Conservation (phyloP, 2,329 filamentous ascomycete genomes). For the Penicillium concentricum region DNA sequence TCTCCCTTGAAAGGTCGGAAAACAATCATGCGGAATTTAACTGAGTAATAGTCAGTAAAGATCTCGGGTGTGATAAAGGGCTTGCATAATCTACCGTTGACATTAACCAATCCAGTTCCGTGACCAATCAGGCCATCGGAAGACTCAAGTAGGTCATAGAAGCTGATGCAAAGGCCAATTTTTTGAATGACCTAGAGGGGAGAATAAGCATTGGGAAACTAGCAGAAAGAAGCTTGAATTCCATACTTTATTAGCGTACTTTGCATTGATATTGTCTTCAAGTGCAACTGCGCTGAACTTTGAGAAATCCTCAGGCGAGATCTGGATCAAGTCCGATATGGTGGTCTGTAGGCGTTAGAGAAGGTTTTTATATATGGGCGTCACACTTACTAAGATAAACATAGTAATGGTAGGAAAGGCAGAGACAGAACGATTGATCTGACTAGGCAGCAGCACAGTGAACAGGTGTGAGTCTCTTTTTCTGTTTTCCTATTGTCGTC, state of each 20-base stretch:
- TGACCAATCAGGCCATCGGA: slow-evolving; percentile 94
- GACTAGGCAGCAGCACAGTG: not conserved
- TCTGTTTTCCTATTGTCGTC: not conserved
- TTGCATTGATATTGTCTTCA: slow-evolving; percentile 94
- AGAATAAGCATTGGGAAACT: not conserved
- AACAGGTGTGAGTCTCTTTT: not conserved
- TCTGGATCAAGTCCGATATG: slow-evolving; percentile 90
- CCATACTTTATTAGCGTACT: slow-evolving; percentile 85
- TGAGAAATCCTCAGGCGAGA: slow-evolving; percentile 82
- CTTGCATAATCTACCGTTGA: slow-evolving; percentile 65
- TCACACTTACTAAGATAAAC: slow-evolving; percentile 51
- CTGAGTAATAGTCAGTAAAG: slow-evolving; percentile 46
- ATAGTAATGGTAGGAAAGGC: slow-evolving; percentile 30
- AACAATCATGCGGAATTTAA: slow-evolving; percentile 89
- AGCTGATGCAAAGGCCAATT: slow-evolving; percentile 86
- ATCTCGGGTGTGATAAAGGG: not conserved
- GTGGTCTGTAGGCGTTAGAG: slow-evolving; percentile 64
- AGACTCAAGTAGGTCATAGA: slow-evolving; percentile 85
- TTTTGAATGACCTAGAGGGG: slow-evolving; percentile 77
- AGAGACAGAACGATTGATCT: not conserved
- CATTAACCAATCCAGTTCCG: slow-evolving; percentile 86
- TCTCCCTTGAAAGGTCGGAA: slow-evolving; percentile 96
- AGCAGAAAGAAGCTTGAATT: not conserved
- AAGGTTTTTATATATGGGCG: slow-evolving; percentile 20
- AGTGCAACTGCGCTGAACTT: slow-evolving; percentile 79